Percentiles rank a stretch among this genome's conserved stretches.
Conservation (phyloP, 2,329 filamentous ascomycete genomes). For the Nemania bipapillata region DNA sequence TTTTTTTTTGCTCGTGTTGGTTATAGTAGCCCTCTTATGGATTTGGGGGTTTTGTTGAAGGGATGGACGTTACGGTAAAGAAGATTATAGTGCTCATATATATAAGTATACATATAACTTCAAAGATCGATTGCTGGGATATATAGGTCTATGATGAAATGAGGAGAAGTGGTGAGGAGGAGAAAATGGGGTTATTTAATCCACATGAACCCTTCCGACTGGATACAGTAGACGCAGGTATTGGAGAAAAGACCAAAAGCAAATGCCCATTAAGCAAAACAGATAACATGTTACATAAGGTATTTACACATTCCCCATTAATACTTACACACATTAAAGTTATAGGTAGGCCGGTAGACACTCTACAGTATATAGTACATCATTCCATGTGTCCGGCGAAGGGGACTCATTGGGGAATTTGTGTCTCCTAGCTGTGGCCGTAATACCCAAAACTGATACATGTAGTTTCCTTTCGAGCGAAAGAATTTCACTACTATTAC, state of each 20-base stretch:
- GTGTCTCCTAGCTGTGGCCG: not conserved
- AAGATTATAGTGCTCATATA: too few relatives aligned
- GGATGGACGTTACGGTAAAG: too few relatives aligned
- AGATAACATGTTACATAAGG: not conserved
- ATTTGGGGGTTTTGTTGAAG: not conserved
- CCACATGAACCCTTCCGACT: not conserved
- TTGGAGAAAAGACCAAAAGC: not conserved
- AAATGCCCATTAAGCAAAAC: not conserved
- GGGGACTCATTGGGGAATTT: not conserved
- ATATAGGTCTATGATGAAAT: not conserved
- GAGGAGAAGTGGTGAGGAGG: slow-evolving; percentile 5
- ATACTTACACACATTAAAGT: slow-evolving; percentile 21
- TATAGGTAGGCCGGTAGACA: not conserved
- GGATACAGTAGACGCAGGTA: not conserved
- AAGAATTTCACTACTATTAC: slow-evolving; percentile 41
- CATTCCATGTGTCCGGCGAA: not conserved
- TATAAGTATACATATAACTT: too few relatives aligned
- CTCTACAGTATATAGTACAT: slow-evolving; percentile 10
- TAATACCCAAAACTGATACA: slow-evolving; percentile 6
- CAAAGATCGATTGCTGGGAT: not conserved
- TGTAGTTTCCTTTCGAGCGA: not conserved
- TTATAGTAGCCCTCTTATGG: not conserved
- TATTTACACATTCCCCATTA: not conserved
- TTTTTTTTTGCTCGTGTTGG: too few relatives aligned
- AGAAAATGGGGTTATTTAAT: not conserved